Base-by-base conservation (phyloP, 305 asterid genomes). In the Rubia peregrina region DNA sequence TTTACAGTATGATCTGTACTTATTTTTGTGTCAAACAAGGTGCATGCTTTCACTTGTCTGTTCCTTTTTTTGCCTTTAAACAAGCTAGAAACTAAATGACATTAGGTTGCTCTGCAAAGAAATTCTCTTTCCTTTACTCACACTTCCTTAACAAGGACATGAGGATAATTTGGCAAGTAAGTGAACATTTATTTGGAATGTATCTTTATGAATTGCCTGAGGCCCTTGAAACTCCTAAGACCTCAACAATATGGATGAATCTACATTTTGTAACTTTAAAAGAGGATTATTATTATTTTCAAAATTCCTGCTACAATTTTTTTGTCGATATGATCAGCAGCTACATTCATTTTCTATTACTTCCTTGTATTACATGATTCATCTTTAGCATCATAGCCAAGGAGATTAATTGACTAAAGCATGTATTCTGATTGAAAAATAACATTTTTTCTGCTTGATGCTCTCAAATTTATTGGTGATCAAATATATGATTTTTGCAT, bases 401-500 rank as follows among this genome's bases (percentile, higher is more conserved):
- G 44, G 57, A 16, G 42, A 53, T 49, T 12, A 38, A 5, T 53
- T 56, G 14, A 63, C 16, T 60, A 30, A 65, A 8, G 24, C n/a
- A 26, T 41, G 59, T 21, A 48, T 41, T 30, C 62, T 42, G 38
- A 33, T 65, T 36, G 26, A 53, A 3, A 3, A 22, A 40, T 49
- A n/a, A 13, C 51, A 30, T 10, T 49, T 68, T 42, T 48, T 10
- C 14, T 65, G 1, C 57, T 56, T 42, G 16, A 0, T 51, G 57
- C 8, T n/a, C 53, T 41, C 36, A 38, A 24, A 40, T 57, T 48
- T n/a, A n/a, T 65, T 43, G n/a, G 30, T 70, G 53, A 70, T 64
- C 43, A 57, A 70, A 26, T 62, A n/a, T 70, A 33, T 7, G 33
- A 17, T 14, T 17, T 73, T 16, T 71, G 69, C 75, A 43, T 68